A percentile compares a stretch with the other conserved stretches of the same genome.
These are phyloP conservation scores for Heterobasidion parviporum DNA, from an alignment of 1,284 basidiomycete species.

Conservation along the genomic window DNA sequence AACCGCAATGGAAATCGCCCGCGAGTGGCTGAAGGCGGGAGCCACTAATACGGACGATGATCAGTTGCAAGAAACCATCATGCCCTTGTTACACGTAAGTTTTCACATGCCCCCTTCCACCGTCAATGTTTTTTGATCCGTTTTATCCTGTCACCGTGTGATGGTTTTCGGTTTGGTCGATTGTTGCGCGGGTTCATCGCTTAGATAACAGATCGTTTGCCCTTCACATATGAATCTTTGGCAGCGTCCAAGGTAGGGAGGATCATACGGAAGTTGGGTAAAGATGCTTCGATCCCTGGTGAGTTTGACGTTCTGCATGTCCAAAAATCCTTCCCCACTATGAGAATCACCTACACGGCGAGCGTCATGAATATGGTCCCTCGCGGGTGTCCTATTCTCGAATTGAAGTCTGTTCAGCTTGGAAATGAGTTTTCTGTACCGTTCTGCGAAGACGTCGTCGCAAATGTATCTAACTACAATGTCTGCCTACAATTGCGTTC, in stretches of 20 bases:
- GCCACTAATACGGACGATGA: slow-evolving; percentile 46
- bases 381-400: not conserved
- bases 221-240: slow-evolving; percentile 59
- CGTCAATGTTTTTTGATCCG: not conserved
- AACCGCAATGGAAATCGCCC: slow-evolving; percentile 63
- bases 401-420: not conserved
- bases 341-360: not conserved
- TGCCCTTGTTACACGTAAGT: slow-evolving; percentile 78
- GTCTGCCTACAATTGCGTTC: slow-evolving; percentile 2
- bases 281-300: slow-evolving; percentile 62
- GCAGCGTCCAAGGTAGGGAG: slow-evolving; percentile 69
- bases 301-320: slow-evolving; percentile 28
- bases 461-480: slow-evolving; percentile 6
- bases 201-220: slow-evolving; percentile 75
- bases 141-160: not conserved
- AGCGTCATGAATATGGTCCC: not conserved
- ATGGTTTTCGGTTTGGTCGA: not conserved
- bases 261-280: slow-evolving; percentile 62
- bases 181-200: not conserved
- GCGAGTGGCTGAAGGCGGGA: slow-evolving; percentile 71
- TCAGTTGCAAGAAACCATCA: slow-evolving; percentile 60
- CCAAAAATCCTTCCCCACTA: not conserved
- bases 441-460: slow-evolving; percentile 1
- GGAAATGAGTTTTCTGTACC: not conserved
- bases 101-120: slow-evolving; percentile 4